phyloP scores from a whole-genome alignment of 1,284 basidiomycete genomes.

The Malassezia obtusa region DNA sequence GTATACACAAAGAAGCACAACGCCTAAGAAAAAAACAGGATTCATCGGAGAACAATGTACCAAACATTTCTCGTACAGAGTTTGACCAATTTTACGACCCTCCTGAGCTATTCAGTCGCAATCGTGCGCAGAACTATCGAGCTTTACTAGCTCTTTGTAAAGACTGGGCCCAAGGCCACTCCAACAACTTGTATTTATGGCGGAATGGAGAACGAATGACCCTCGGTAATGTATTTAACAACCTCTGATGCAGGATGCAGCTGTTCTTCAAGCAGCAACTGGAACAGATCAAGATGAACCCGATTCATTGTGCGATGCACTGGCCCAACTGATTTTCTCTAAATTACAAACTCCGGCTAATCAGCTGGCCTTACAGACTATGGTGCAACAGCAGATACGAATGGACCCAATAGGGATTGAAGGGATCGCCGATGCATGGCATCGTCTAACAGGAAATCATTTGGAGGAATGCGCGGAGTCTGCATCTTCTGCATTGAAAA shows the following conservation, averaged over 20 bases:
- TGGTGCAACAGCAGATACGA: neutral
- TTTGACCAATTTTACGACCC: slow-evolving; percentile 7
- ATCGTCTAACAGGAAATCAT: neutral
- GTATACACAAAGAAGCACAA: neutral
- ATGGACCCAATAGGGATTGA: slow-evolving; percentile 9
- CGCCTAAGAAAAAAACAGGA: neutral
- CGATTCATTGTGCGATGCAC: neutral
- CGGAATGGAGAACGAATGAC: neutral
- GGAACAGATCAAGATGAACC: neutral
- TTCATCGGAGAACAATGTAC: neutral
- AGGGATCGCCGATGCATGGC: slow-evolving; percentile 4
- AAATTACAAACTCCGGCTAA: neutral
- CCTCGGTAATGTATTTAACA: neutral
- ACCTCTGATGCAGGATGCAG: neutral
- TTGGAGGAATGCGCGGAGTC: neutral
- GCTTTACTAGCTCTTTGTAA: slow-evolving; percentile 1
- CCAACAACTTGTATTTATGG: neutral
- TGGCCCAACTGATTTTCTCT: neutral
- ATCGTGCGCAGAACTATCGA: neutral
- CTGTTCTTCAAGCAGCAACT: neutral
- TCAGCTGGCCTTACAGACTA: neutral
- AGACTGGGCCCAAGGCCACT: slow-evolving; percentile 1
- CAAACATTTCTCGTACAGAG: neutral
- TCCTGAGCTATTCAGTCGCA: slow-evolving; percentile 8
- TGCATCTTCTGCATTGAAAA: neutral